These are phyloP conservation scores for Thalia dealbata DNA, from an alignment of 176 grass and related monocot species.

Conservation along the genomic window DNA sequence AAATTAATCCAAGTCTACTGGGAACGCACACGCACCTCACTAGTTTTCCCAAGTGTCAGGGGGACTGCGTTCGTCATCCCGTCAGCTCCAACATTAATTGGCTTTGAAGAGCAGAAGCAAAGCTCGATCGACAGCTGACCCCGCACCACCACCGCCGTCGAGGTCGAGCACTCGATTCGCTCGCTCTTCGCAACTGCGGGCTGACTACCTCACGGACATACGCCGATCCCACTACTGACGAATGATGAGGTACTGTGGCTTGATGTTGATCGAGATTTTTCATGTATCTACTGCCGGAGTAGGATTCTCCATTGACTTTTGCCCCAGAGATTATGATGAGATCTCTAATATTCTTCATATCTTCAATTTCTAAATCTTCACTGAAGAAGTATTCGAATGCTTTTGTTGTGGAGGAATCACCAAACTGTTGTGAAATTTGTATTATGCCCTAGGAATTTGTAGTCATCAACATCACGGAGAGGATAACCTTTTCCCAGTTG, in stretches of 20 bases:
- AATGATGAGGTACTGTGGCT: too few relatives aligned
- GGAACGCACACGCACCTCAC: not conserved
- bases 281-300: too few relatives aligned
- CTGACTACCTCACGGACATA: not conserved
- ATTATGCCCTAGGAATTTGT: not conserved
- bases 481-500: not conserved
- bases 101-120: too few relatives aligned
- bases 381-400: too few relatives aligned
- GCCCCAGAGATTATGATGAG: not conserved
- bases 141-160: too few relatives aligned
- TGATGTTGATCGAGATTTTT: too few relatives aligned
- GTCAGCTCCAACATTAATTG: not conserved
- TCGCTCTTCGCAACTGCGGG: not conserved
- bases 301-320: not conserved
- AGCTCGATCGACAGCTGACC: too few relatives aligned
- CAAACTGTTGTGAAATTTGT: not conserved
- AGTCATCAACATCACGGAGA: not conserved
- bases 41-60: not conserved
- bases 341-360: too few relatives aligned
- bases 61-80: not conserved
- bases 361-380: too few relatives aligned
- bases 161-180: not conserved
- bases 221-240: too few relatives aligned
- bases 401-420: not conserved
- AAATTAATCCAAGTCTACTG: constrained; percentile 1